Conservation (phyloP, 257 asterid genomes). For the Penstemon newberryi region DNA sequence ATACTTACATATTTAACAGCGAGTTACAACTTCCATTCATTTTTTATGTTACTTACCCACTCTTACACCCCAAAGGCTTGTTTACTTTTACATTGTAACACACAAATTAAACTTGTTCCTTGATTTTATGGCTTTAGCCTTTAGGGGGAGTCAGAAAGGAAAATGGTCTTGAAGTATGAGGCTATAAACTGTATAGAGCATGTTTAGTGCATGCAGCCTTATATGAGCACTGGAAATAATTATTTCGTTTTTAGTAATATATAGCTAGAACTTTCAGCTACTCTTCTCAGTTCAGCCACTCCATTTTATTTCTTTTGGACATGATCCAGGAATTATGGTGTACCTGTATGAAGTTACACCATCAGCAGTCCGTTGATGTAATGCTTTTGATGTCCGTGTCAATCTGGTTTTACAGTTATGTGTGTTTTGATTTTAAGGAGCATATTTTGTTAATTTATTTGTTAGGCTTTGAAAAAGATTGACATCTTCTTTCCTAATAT, state of each 20-base stretch:
- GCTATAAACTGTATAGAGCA: background rate
- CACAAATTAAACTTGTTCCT: background rate
- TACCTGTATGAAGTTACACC: slow-evolving; percentile 23
- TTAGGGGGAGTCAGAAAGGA: too few relatives aligned
- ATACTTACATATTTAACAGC: background rate
- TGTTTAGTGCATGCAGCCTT: background rate
- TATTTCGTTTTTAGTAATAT: background rate
- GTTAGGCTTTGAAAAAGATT: background rate
- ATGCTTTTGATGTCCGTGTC: background rate
- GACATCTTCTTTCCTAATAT: background rate
- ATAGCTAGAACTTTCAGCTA: background rate
- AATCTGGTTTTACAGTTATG: slow-evolving; percentile 5
- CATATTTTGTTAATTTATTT: slow-evolving; percentile 1
- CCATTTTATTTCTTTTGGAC: background rate
- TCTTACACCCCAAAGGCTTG: background rate
- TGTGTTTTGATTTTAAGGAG: background rate
- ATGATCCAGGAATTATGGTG: background rate
- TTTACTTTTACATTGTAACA: background rate
- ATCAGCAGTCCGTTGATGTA: slow-evolving; percentile 9
- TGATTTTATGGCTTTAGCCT: background rate
- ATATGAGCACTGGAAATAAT: background rate
- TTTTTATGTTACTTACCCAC: background rate
- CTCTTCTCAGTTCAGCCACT: background rate
- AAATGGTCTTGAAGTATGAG: background rate
- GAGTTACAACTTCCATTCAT: background rate